Evolutionary conservation across 345 rosid species (phyloP), one percentile per base, ranked within the genome.

Genomic region (Erodium maritimum): DNA sequence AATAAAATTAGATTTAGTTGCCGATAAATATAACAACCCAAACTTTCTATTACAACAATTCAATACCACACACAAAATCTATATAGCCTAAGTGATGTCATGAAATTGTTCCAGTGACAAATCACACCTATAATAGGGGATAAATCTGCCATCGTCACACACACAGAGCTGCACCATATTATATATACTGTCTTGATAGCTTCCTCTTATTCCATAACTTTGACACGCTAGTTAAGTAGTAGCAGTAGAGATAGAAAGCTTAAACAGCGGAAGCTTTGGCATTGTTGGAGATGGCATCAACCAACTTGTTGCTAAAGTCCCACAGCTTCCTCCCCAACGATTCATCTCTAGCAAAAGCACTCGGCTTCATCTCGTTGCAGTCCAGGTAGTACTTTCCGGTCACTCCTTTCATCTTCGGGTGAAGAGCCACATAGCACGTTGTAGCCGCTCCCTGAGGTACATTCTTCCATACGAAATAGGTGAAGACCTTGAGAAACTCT

Each of bases 371-470:
- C 67, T 85, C 88, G 19, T 93, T 93, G 71, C 94, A 93, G 55
- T 93, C 96, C 13, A 64, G 72, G 69, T 69, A 89, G 79, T 93
- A 93, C 25, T 85, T 87, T 48, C 95, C 91, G 0, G 71, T 81
- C 12, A 79, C 90, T 10, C 87, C 91, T 64, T 73, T 75, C 69
- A 89, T 19, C 11, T 61, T 72, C 21, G 90, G 96, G 59, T 89
- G 91, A 5, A 93, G 76, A 3, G 96, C 96, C 0, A 72, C 88
- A 60, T 87, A 86, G 79, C 99, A 93, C 21, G 91, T 80, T 17
- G 99, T 89, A 14, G 96, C 99, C 52, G 99, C 99, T 48, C 99
- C 99, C 96, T 91, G 95, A 50, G 88, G 86, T 16, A 93, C 87
- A 50, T 80, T 83, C 74, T 89, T 93, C 99, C 96, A 93, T 5